Percentiles rank a stretch among this genome's conserved stretches.
Conservation (phyloP, 2,329 filamentous ascomycete genomes). For the Aspergillus udagawae region DNA sequence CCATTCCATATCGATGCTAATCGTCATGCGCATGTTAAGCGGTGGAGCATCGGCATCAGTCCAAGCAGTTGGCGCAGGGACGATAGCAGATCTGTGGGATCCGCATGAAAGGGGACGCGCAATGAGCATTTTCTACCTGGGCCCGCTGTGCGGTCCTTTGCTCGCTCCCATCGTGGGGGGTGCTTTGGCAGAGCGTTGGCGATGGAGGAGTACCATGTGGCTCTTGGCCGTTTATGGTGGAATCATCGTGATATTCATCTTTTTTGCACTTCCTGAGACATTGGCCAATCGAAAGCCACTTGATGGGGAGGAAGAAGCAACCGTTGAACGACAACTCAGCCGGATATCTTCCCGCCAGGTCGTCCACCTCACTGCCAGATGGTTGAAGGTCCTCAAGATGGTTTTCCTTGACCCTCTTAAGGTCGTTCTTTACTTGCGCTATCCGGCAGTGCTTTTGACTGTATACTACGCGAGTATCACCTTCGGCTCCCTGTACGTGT, state of each 20-base stretch:
- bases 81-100: conserved; percentile 79
- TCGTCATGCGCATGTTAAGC: conserved; percentile 68
- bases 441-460: conserved; percentile 68
- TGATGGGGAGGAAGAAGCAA: conserved; percentile 14
- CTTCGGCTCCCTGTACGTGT: conserved; percentile 70
- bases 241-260: conserved; percentile 36
- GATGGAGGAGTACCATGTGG: conserved; percentile 76
- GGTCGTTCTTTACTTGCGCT: conserved; percentile 67
- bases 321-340: conserved; percentile 32
- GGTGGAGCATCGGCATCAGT: conserved; percentile 77
- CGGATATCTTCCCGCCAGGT: conserved; percentile 62
- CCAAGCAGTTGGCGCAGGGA: conserved; percentile 78
- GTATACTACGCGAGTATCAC: conserved; percentile 72
- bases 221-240: conserved; percentile 69
- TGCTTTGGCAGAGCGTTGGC: conserved; percentile 61
- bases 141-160: conserved; percentile 70
- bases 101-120: conserved; percentile 66
- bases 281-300: conserved; percentile 27
- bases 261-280: conserved; percentile 45
- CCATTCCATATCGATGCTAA: conserved; percentile 68
- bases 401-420: conserved; percentile 68
- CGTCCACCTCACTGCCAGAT: conserved; percentile 54
- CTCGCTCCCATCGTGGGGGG: conserved; percentile 75
- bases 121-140: conserved; percentile 82
- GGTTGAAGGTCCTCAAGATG: conserved; percentile 53